Evolutionary conservation across 345 rosid species (phyloP), one percentile per base, ranked within the genome.

Genomic region (Murraya koenigii): DNA sequence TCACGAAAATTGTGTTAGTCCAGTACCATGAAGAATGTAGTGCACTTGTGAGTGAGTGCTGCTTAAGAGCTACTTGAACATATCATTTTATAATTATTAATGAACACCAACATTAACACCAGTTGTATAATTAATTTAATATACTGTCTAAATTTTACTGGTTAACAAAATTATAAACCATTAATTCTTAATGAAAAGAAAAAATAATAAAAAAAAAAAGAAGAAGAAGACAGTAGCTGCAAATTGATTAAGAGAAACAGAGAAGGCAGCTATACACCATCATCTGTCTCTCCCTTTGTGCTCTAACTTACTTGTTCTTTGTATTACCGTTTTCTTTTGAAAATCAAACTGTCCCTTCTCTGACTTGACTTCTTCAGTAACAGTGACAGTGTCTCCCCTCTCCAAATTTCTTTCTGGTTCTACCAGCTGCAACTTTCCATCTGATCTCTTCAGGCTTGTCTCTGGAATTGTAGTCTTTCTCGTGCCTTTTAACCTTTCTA

Each of bases 261-360:
- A 1, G 47, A 55, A 55, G 63, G 23, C 38, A 62, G 9, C 26
- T 25, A 23, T 5, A 20, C 28, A 22, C 17, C 55, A 25, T 79
- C 77, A 84, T 75, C 87, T 81, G 69, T 88, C 87, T 79, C 84
- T 52, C 38, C 80, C 78, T 66, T 85, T 86, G 65, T 77, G 80
- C 22, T 17, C 22, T 17, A 19, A 52, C 56, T 52, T 52, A 0
- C 22, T 52, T 52, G 20, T 52, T 52, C 56, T 52, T 17, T 52
- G 56, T 17, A 17, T 17, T 0, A 59, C 64, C 25, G 75, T 73
- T 85, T n/a, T 79, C 81, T 69, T 80, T 23, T 32, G 64, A n/a
- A 59, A n/a, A 52, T 5, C 56, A 0, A 52, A 52, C 56, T 52
- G 6, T 17, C 56, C 56, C 47, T 65, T 85, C 28, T 66, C 80